Percentiles rank a stretch among this genome's conserved stretches.
These are phyloP conservation scores for Cryphonectria japonica DNA, from an alignment of 2,329 filamentous ascomycete genomes.

Conservation along the genomic window DNA sequence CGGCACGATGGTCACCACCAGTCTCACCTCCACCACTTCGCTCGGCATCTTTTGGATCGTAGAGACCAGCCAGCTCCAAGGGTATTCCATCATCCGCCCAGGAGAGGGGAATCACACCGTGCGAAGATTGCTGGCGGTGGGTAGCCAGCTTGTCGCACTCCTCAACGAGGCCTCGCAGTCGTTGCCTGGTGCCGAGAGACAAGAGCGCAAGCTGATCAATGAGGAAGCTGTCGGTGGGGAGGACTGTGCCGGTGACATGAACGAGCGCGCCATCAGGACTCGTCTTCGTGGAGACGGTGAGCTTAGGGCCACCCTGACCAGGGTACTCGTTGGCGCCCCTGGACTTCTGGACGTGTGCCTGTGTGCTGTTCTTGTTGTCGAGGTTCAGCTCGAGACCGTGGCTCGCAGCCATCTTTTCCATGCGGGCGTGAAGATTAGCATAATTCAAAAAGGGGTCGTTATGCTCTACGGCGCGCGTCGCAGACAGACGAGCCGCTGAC, in stretches of 20 bases:
- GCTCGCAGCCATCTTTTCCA: slow-evolving; percentile 61
- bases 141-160: slow-evolving; percentile 73
- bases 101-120: slow-evolving; percentile 77
- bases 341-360: slow-evolving; percentile 52
- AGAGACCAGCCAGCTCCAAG: slow-evolving; percentile 45
- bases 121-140: slow-evolving; percentile 75
- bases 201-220: slow-evolving; percentile 83
- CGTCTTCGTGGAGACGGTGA: slow-evolving; percentile 58
- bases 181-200: slow-evolving; percentile 81
- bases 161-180: slow-evolving; percentile 74
- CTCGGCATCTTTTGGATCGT: slow-evolving; percentile 23
- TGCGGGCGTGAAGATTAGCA: slow-evolving; percentile 61
- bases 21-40: slow-evolving; percentile 42
- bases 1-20: slow-evolving; percentile 52
- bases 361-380: slow-evolving; percentile 52
- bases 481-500: slow-evolving; percentile 64
- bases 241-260: slow-evolving; percentile 67
- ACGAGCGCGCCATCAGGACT: slow-evolving; percentile 66
- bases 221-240: slow-evolving; percentile 75
- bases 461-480: slow-evolving; percentile 68
- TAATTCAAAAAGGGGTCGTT: slow-evolving; percentile 74
- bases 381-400: slow-evolving; percentile 60
- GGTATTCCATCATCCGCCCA: slow-evolving; percentile 73
- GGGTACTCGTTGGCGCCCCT: slow-evolving; percentile 53
- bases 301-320: slow-evolving; percentile 52